Percentiles rank a stretch among this genome's conserved stretches.
These are phyloP conservation scores for Penicillium herquei DNA, from an alignment of 495 filamentous ascomycete genomes.

Conservation along the genomic window DNA sequence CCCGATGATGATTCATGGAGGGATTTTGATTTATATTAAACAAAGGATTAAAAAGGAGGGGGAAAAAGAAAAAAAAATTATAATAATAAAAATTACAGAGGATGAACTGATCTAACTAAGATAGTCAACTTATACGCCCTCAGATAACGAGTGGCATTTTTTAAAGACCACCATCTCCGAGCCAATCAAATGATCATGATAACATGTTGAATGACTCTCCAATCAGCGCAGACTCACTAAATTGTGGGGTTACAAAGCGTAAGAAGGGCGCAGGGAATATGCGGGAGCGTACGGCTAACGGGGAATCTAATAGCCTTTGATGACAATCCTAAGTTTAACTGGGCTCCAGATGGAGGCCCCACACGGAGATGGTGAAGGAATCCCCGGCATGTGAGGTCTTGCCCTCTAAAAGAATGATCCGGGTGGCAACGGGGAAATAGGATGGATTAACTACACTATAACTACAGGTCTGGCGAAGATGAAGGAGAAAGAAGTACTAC, in stretches of 20 bases:
- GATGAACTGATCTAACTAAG: neutral
- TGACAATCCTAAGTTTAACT: constrained; percentile 5
- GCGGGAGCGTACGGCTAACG: neutral
- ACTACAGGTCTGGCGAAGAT: too few relatives aligned
- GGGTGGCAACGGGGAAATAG: constrained; percentile 1
- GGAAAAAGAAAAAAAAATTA: neutral
- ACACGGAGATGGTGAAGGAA: constrained; percentile 2
- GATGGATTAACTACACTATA: too few relatives aligned
- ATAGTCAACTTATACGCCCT: too few relatives aligned
- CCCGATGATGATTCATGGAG: neutral
- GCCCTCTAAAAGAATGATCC: constrained; percentile 1
- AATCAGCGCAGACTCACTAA: constrained; percentile 7
- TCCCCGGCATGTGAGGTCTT: constrained; percentile 8
- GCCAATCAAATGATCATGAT: constrained; percentile 20
- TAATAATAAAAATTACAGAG: neutral
- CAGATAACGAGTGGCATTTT: neutral
- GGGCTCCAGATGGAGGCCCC: constrained; percentile 5
- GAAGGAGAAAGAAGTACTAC: too few relatives aligned
- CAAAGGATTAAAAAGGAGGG: too few relatives aligned
- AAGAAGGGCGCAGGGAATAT: neutral
- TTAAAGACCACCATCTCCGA: neutral
- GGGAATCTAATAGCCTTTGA: neutral
- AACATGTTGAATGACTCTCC: constrained; percentile 9
- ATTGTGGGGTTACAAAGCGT: neutral
- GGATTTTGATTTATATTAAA: neutral